Evolutionary conservation across 768 basidiomycete species (phyloP).

Genomic region (Polyporus arcularius): DNA sequence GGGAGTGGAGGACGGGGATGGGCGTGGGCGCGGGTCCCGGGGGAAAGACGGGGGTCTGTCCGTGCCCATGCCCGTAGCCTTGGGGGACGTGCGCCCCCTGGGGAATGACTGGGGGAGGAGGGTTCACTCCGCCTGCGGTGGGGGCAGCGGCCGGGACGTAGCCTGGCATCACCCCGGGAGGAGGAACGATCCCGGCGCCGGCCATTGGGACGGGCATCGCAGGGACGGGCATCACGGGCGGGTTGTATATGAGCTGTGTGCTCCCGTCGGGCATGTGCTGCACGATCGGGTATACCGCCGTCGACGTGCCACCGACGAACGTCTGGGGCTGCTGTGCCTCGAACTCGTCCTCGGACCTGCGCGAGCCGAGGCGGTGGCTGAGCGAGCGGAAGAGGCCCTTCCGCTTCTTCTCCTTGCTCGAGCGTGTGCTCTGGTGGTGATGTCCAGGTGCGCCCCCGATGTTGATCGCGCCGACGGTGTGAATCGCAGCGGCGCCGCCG

Average conservation of each 20-base stretch:
- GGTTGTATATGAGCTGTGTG: slow-evolving; percentile 17
- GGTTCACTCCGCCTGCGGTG: background rate
- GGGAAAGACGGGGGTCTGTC: background rate
- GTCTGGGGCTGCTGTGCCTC: slow-evolving; percentile 14
- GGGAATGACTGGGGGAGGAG: slow-evolving; percentile 1
- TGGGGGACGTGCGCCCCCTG: no score
- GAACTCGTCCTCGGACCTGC: slow-evolving; percentile 19
- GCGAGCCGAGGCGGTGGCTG: slow-evolving; percentile 29
- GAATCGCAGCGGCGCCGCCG: slow-evolving; percentile 36
- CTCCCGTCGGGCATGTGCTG: slow-evolving; percentile 19
- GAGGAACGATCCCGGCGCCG: background rate
- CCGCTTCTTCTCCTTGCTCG: slow-evolving; percentile 28
- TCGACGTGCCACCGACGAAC: slow-evolving; percentile 13
- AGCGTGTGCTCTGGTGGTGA: slow-evolving; percentile 7
- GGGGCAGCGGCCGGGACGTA: background rate
- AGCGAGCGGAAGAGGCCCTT: slow-evolving; percentile 51
- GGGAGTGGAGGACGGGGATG: slow-evolving; percentile 1
- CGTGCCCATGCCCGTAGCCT: background rate
- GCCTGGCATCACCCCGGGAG: background rate
- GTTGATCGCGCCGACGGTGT: slow-evolving; percentile 14
- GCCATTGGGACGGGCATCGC: background rate
- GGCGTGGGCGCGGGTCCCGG: slow-evolving; percentile 6
- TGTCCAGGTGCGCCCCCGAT: background rate
- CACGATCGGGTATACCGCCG: slow-evolving; percentile 23
- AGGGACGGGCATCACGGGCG: background rate